These are phyloP conservation scores for Aspergillus puulaauensis DNA, from an alignment of 2,329 filamentous ascomycete species.

Conservation along the genomic window DNA sequence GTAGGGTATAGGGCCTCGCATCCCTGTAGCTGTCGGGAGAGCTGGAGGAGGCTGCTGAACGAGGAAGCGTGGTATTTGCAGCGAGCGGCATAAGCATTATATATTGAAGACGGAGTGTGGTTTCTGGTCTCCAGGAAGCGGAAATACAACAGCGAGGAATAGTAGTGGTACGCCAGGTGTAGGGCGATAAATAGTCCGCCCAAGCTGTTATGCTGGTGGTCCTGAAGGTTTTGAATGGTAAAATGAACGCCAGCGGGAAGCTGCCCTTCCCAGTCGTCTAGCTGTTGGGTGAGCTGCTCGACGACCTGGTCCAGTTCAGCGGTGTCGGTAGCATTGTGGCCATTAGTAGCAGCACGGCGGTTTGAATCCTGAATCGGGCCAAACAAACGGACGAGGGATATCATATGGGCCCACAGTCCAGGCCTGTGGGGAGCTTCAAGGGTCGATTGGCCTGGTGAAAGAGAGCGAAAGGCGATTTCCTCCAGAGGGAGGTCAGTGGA, in stretches of 20 bases:
- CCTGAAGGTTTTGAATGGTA: conserved; percentile 1
- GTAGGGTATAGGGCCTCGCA: conserved; percentile 34
- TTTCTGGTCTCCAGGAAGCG: conserved; percentile 32
- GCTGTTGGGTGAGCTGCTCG: neutral
- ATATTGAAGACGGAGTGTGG: neutral
- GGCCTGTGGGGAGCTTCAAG: neutral
- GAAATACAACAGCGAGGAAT: conserved; percentile 40
- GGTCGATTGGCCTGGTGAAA: too few relatives aligned
- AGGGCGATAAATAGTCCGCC: conserved; percentile 38
- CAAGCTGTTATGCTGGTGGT: conserved; percentile 22
- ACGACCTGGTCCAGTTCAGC: neutral
- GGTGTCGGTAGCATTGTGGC: conserved; percentile 6
- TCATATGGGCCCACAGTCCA: conserved; percentile 39
- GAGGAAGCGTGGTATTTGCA: conserved; percentile 4
- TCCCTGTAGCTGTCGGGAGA: conserved; percentile 14
- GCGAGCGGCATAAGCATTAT: neutral
- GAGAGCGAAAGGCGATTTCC: neutral
- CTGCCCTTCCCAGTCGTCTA: neutral
- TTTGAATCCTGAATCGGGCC: conserved; percentile 36
- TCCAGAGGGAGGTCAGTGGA: neutral
- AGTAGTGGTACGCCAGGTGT: conserved; percentile 40
- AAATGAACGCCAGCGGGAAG: neutral
- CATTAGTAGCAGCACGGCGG: conserved; percentile 16
- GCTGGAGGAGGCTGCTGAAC: conserved; percentile 11
- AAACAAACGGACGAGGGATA: conserved; percentile 32